Conservation (phyloP, 768 basidiomycete genomes). For the Hebeloma cylindrosporum region DNA sequence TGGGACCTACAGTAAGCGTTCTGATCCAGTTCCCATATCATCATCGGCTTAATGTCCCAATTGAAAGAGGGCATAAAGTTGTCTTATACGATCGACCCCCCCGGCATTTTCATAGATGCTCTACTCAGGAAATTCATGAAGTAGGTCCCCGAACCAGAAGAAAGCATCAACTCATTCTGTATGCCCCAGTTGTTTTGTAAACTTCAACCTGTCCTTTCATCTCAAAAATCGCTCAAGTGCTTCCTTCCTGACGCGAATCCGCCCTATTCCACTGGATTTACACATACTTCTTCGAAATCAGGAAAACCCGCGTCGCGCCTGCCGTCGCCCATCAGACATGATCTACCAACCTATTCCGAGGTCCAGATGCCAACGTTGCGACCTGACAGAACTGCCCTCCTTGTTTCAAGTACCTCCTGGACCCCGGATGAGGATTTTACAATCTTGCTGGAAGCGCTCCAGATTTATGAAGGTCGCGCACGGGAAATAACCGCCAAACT, state of each 20-base stretch:
- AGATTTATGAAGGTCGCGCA: slow-evolving; percentile 65
- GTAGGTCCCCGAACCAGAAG: slow-evolving; percentile 36
- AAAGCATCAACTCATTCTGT: slow-evolving; percentile 1
- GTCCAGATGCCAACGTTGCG: slow-evolving; percentile 50
- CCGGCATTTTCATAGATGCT: slow-evolving; percentile 71
- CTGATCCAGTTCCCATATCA: not conserved
- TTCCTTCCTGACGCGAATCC: slow-evolving; percentile 54
- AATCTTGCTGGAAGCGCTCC: slow-evolving; percentile 76
- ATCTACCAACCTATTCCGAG: slow-evolving; percentile 33
- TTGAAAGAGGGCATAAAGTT: slow-evolving; percentile 69
- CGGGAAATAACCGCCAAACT: slow-evolving; percentile 20
- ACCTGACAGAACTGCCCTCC: slow-evolving; percentile 75
- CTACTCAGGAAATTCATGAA: slow-evolving; percentile 73
- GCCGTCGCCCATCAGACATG: too few relatives aligned
- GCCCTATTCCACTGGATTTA: slow-evolving; percentile 66
- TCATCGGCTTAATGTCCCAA: not conserved
- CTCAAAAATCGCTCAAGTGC: slow-evolving; percentile 35
- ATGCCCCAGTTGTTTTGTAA: slow-evolving; percentile 49
- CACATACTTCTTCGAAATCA: slow-evolving; percentile 35
- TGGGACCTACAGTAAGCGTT: slow-evolving; percentile 73
- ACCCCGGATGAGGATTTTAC: slow-evolving; percentile 96
- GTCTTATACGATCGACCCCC: slow-evolving; percentile 93
- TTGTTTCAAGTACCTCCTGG: slow-evolving; percentile 96
- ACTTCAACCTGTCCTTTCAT: slow-evolving; percentile 37
- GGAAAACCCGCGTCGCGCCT: too few relatives aligned